A percentile compares a stretch with the other conserved stretches of the same genome.
These are phyloP conservation scores for Malus hybrid DNA, from an alignment of 331 rosid species.

Conservation along the genomic window DNA sequence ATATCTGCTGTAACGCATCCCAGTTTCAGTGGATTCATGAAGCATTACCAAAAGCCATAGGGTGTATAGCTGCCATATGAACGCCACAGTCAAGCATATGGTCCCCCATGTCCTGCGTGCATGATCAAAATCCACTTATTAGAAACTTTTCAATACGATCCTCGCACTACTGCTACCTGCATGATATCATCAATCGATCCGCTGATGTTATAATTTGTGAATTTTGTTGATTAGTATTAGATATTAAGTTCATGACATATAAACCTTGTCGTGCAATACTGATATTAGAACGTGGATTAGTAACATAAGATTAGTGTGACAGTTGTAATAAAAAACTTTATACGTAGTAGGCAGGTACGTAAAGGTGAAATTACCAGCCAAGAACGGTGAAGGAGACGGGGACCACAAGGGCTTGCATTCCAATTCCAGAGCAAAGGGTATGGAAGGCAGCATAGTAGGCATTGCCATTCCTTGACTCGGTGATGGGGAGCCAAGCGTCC, in stretches of 20 bases:
- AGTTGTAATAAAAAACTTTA: no score
- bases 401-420: slow-evolving; percentile 32
- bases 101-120: slow-evolving; percentile 33
- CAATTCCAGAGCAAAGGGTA: slow-evolving; percentile 34
- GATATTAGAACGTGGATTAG: no score
- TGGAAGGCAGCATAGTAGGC: slow-evolving; percentile 41
- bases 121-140: neutral
- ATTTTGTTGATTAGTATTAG: no score
- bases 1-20: slow-evolving; percentile 32
- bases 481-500: slow-evolving; percentile 39
- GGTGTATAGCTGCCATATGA: slow-evolving; percentile 36
- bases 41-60: slow-evolving; percentile 25
- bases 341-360: no score
- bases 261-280: no score
- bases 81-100: slow-evolving; percentile 24
- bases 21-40: slow-evolving; percentile 22
- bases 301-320: no score
- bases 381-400: slow-evolving; percentile 34
- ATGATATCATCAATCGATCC: no score
- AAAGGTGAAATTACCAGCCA: slow-evolving; percentile 23
- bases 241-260: no score
- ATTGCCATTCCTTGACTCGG: slow-evolving; percentile 41
- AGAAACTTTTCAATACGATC: no score
- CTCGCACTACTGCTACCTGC: no score
- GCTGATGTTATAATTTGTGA: no score